Evolutionary conservation across 2,329 filamentous ascomycete species (phyloP).

Genomic region (Penicillium nordicum): DNA sequence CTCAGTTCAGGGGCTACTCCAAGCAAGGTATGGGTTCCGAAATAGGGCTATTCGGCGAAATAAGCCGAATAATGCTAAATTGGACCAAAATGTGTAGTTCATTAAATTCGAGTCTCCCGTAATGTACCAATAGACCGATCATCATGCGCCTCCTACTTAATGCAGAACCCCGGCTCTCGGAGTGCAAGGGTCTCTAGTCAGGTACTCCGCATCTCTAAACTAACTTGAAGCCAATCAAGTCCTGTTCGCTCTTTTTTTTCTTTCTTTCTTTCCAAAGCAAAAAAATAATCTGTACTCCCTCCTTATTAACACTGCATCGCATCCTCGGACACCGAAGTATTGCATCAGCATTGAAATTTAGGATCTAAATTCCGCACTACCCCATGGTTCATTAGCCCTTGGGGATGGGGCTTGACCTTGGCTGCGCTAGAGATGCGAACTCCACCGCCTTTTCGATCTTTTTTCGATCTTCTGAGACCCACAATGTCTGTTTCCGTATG

Average conservation of each 20-base stretch:
- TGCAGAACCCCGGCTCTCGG: not conserved
- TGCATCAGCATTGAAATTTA: not conserved
- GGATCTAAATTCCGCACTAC: not conserved
- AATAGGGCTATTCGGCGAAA: not conserved
- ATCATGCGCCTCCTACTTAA: not conserved
- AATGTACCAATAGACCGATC: not conserved
- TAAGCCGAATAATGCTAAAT: not conserved
- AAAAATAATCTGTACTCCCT: not conserved
- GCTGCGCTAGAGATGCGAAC: not conserved
- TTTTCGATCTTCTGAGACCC: conserved; percentile 1
- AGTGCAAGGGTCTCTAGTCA: not conserved
- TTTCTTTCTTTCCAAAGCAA: not conserved
- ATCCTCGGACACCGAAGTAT: not conserved
- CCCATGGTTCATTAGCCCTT: not conserved
- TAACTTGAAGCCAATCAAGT: not conserved
- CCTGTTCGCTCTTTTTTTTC: not conserved
- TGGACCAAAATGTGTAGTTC: not conserved
- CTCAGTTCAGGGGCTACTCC: not conserved
- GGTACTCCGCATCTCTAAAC: not conserved
- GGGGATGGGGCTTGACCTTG: not conserved
- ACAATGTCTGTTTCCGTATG: not conserved
- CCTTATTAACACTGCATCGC: not conserved
- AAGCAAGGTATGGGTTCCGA: not conserved
- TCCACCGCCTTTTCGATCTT: not conserved
- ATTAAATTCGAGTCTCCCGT: not conserved